Evolutionary conservation across 768 basidiomycete species (phyloP).

Genomic region (Lactarius psammicola): DNA sequence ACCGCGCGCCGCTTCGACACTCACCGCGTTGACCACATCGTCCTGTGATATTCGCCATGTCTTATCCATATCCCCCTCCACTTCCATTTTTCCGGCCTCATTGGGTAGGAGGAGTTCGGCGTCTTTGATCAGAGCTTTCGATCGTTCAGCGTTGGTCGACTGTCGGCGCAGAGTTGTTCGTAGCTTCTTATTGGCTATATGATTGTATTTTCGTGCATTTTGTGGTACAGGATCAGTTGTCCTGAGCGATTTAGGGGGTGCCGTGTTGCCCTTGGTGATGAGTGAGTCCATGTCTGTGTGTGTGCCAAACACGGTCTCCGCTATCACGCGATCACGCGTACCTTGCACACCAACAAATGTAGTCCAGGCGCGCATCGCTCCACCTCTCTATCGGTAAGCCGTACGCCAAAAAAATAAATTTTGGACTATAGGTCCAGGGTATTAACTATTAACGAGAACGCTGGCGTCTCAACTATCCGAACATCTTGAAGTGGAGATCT

Average conservation of each 20-base stretch:
- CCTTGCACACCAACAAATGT: no score
- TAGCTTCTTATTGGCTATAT: conserved; percentile 74
- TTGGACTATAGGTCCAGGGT: background rate
- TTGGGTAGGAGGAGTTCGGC: conserved; percentile 68
- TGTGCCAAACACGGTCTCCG: background rate
- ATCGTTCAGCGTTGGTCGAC: conserved; percentile 58
- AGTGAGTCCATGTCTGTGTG: conserved; percentile 18
- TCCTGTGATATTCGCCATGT: conserved; percentile 88
- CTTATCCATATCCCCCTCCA: conserved; percentile 76
- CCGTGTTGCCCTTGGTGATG: conserved; percentile 39
- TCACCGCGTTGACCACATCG: conserved; percentile 65
- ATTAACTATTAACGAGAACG: background rate
- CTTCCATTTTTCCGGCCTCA: conserved; percentile 70
- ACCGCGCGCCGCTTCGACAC: conserved; percentile 74
- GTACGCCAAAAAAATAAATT: background rate
- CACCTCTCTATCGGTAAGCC: background rate
- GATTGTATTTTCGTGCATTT: conserved; percentile 49
- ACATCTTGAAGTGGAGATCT: background rate
- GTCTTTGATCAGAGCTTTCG: conserved; percentile 62
- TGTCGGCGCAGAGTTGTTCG: conserved; percentile 65
- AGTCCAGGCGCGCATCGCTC: background rate
- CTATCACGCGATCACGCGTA: background rate
- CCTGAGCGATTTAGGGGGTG: conserved; percentile 68
- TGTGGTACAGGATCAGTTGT: conserved; percentile 47
- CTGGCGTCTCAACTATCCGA: background rate